phyloP scores from a whole-genome alignment of 345 rosid genomes.

The Eucalyptus dawsonii region DNA sequence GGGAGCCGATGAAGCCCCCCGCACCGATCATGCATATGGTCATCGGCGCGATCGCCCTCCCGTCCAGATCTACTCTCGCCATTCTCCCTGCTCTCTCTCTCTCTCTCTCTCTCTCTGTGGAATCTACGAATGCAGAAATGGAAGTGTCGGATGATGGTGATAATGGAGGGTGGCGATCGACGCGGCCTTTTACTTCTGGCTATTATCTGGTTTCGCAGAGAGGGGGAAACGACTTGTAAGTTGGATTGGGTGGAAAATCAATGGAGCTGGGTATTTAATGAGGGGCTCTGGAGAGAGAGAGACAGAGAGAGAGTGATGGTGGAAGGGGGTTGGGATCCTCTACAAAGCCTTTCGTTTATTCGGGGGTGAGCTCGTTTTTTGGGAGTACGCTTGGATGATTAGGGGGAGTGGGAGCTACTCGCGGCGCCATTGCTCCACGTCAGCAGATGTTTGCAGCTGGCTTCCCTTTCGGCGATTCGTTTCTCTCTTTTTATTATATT shows the following conservation, averaged over 20 bases:
- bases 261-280: neutral
- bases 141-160: neutral
- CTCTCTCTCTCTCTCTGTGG: neutral
- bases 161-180: neutral
- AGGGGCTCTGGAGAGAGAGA: neutral
- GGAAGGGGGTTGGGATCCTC: neutral
- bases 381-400: neutral
- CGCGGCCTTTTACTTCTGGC: neutral
- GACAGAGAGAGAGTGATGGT: neutral
- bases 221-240: neutral
- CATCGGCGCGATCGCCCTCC: constrained; percentile 58
- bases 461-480: neutral
- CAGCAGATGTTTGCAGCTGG: neutral
- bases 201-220: neutral
- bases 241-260: neutral
- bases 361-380: neutral
- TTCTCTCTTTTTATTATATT: neutral
- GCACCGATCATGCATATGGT: constrained; percentile 99
- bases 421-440: neutral
- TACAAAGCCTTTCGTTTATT: neutral
- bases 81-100: constrained; percentile 10
- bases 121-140: neutral
- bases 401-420: neutral
- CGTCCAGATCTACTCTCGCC: constrained; percentile 75
- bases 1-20: constrained; percentile 98